phyloP scores from a whole-genome alignment of 129 eudicot species.

The Flaveria sonorensis region DNA sequence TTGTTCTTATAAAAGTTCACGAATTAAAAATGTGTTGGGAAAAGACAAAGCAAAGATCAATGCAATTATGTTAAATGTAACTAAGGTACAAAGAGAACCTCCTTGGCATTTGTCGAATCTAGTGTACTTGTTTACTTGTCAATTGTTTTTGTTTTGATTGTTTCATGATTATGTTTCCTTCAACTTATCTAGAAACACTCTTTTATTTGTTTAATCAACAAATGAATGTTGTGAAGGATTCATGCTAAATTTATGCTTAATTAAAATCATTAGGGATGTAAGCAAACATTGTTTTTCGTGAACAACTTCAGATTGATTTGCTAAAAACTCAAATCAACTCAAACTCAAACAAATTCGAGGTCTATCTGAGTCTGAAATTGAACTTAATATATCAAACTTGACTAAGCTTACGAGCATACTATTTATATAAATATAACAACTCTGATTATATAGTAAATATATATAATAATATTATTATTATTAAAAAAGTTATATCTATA shows the following conservation, averaged over 20 bases:
- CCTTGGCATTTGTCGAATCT: slow-evolving; percentile 48
- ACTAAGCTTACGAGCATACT: too few species aligned
- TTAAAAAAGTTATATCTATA: too few species aligned
- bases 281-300: too few species aligned
- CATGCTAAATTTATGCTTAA: slow-evolving; percentile 3
- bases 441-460: too few species aligned
- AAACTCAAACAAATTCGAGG: too few species aligned
- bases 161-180: slow-evolving; percentile 35
- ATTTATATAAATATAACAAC: too few species aligned
- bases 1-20: neutral
- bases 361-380: too few species aligned
- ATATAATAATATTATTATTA: too few species aligned
- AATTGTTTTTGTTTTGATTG: slow-evolving; percentile 40
- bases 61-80: slow-evolving; percentile 31
- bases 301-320: too few species aligned
- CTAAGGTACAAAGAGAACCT: slow-evolving; percentile 40
- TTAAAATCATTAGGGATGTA: neutral
- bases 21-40: slow-evolving; percentile 11
- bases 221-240: neutral
- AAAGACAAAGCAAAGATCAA: slow-evolving; percentile 41
- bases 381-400: too few species aligned
- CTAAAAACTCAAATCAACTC: too few species aligned
- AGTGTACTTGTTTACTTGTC: slow-evolving; percentile 45
- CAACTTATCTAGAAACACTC: neutral
- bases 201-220: neutral